Base-by-base conservation (phyloP, 2,329 filamentous ascomycete species). In the Gliomastix tumulicola region DNA sequence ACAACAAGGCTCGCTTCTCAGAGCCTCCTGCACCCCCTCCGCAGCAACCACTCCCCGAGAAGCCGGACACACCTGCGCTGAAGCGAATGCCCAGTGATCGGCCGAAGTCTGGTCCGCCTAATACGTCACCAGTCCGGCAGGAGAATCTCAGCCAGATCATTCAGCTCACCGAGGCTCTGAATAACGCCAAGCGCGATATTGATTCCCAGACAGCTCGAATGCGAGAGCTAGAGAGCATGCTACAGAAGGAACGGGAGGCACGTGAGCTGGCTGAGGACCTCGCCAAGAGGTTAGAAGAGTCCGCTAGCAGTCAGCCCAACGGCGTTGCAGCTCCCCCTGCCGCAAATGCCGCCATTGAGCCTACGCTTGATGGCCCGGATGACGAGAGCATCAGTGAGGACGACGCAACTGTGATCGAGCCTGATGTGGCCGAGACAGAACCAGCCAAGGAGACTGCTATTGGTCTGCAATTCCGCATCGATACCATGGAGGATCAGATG, bases 11-110 rank as follows among this genome's bases (percentile, higher is more conserved):
- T 5, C 77, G 88, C 36, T 97, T 96, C 56, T 92, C 87, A 2
- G 89, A 96, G 40, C 90, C 90, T 35, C 90, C 90, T 5, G 90
- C 89, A 17, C 90, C 90, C 7, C 90, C 90, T 19, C 90, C 90
- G 20, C 88, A 94, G 48, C 89, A 94, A 49, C 90, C 90, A 12
- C 68, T 97, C 6, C 90, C 90, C 2, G 89, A 96, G 55, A 96
- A 96, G 57, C 90, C 90, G 1, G 88, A 94, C 58, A 77, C 73
- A 0, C 76, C 81, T 1, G 77, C 86, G 1, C 60, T 95, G 21
- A 88, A 86, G 54, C 76, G 88, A 38, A 73, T 72, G 5, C 79
- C 85, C 19, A 89, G 84, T 0, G 88, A 94, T 45, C 79, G 83
- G 39, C 74, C 82, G 8, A 86, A 82, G 53, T 65, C 71, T 2